Conservation (phyloP, 148 eudicot species). For the Arctostaphylos glauca region DNA sequence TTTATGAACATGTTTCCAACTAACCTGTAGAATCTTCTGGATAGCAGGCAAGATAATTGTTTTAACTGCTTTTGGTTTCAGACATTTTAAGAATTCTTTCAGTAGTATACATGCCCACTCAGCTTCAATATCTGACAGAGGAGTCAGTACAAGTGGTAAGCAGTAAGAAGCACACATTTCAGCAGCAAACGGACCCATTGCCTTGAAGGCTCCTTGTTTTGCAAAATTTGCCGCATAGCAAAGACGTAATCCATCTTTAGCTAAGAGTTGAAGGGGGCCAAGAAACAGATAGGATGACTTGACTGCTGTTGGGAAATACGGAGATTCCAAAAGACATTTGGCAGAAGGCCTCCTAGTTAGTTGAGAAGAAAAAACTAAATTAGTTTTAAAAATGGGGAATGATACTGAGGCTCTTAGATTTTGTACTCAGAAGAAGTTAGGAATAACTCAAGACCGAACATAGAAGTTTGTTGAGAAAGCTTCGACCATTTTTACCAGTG, state of each 20-base stretch:
- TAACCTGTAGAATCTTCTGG: conserved; percentile 93
- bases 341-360: conserved; percentile 88
- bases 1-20: conserved; percentile 31
- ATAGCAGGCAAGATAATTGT: conserved; percentile 66
- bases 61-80: conserved; percentile 61
- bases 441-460: conserved; percentile 1
- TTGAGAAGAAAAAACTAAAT: conserved; percentile 12
- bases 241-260: conserved; percentile 64
- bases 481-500: not conserved
- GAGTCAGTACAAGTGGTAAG: conserved; percentile 55
- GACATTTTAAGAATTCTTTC: conserved; percentile 60
- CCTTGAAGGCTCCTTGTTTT: conserved; percentile 72
- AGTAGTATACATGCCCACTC: conserved; percentile 76
- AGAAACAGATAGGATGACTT: conserved; percentile 81
- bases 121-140: conserved; percentile 72
- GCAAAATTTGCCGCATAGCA: conserved; percentile 81
- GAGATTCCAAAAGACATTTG: conserved; percentile 80
- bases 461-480: not conserved
- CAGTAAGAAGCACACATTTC: conserved; percentile 90
- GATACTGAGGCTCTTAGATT: not conserved
- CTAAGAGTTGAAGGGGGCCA: conserved; percentile 75
- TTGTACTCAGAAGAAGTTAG: conserved; percentile 5
- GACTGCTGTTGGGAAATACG: conserved; percentile 67
- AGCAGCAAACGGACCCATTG: conserved; percentile 87
- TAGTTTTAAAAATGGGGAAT: not conserved